These are phyloP conservation scores for Penicillium maclennaniae DNA, from an alignment of 495 filamentous ascomycete genomes.

Conservation along the genomic window DNA sequence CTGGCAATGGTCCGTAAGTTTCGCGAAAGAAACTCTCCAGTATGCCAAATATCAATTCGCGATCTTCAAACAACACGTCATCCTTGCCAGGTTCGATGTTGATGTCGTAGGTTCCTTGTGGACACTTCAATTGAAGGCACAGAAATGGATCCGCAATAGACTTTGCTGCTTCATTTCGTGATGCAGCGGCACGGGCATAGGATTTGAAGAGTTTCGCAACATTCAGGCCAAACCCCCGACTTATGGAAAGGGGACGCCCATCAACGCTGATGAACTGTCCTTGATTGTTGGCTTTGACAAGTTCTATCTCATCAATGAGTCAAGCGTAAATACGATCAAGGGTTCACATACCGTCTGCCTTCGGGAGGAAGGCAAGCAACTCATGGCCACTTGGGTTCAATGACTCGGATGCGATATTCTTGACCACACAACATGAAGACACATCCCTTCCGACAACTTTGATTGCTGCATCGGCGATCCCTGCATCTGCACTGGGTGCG, in stretches of 20 bases:
- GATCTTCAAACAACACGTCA: constrained; percentile 73
- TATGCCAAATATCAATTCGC: constrained; percentile 46
- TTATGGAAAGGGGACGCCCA: constrained; percentile 64
- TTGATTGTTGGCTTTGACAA: constrained; percentile 50
- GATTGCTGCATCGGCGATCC: constrained; percentile 60
- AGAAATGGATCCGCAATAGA: constrained; percentile 64
- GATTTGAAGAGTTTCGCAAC: constrained; percentile 59
- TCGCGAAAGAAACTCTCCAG: constrained; percentile 53
- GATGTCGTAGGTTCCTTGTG: constrained; percentile 69
- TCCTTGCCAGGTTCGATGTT: constrained; percentile 93
- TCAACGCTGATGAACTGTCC: constrained; percentile 75
- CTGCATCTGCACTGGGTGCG: constrained; percentile 53
- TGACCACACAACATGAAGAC: constrained; percentile 50
- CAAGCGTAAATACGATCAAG: neutral
- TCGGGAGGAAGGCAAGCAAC: constrained; percentile 60
- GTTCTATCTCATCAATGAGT: constrained; percentile 32
- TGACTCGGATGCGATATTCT: constrained; percentile 20
- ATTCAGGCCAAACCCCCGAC: constrained; percentile 62
- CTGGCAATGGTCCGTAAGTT: constrained; percentile 49
- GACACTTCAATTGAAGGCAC: constrained; percentile 67
- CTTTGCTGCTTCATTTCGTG: constrained; percentile 12
- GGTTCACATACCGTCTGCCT: constrained; percentile 35
- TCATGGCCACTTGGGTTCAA: constrained; percentile 24
- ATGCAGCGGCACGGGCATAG: constrained; percentile 44
- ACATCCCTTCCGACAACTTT: constrained; percentile 68